Base-by-base conservation (phyloP, 1,284 basidiomycete genomes). In the Heterobasidion irregulare region DNA sequence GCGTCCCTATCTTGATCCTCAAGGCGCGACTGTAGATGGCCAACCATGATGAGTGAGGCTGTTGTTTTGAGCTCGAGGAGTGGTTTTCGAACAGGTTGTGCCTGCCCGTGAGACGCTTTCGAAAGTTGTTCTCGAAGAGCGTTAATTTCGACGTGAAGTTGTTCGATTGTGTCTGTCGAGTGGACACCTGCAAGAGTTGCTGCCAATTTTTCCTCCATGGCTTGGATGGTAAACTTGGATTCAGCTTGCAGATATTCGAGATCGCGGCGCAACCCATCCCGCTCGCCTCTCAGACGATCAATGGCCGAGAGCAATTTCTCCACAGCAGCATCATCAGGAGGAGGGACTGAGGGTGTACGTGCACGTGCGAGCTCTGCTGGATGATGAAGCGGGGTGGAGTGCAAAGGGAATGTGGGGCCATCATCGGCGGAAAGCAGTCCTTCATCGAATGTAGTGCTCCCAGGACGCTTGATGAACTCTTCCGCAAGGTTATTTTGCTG, bases 211-310 rank as follows among this genome's bases (percentile, higher is more conserved):
- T 72, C 72, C 62, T 84, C 76, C 47, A 87, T 70, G 1, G 82
- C 78, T 57, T 86, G 76, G 8, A 84, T 75, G 3, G 81, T 75
- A 63, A 90, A 89, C 57, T 74, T 80, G 34, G 80, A 78, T 67
- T 93, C 90, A n/a, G 77, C 74, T 60, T 85, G 77, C 47, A 85
- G 70, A 69, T 90, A 93, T 46, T 87, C 77, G 13, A 92, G 66
- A 56, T 84, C 78, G 15, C 82, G 76, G 55, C 77, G 76, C n/a
- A 89, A 74, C 44, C 72, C 73, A 61, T 93, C 84, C 8, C 90
- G 76, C 63, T 93, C 89, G 3, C 66, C 65, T 13, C 91, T 83
- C 33, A 92, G 69, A 35, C 88, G 80, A 16, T 79, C 77, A 48
- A 91, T 75, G 2, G 86, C 79, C 43, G 70, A 69, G 47, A 90